These are phyloP conservation scores for Chimonanthus salicifolius DNA, from an alignment of 164 flowering plant genomes.

Conservation along the genomic window DNA sequence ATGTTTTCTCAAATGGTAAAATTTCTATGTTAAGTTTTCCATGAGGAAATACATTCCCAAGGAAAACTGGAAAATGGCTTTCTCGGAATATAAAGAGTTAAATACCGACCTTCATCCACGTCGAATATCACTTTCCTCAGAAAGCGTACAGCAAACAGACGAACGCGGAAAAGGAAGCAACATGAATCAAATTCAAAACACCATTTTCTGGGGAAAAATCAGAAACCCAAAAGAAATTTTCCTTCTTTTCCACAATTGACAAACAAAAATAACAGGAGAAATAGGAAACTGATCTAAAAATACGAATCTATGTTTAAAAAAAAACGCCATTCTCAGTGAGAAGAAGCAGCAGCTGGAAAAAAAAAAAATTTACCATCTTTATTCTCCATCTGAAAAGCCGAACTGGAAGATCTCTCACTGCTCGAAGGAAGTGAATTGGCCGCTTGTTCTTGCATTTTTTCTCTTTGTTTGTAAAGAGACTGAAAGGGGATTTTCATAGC, in stretches of 20 bases:
- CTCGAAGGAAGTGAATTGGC: slow-evolving; percentile 80
- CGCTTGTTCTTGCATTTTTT: slow-evolving; percentile 68
- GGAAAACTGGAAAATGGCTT: too few species aligned
- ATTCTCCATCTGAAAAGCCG: slow-evolving; percentile 68
- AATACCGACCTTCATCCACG: too few species aligned
- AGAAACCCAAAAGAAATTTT: background rate
- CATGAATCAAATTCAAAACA: too few species aligned
- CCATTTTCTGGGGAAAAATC: background rate
- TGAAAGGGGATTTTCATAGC: slow-evolving; percentile 8
- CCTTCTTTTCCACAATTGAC: background rate
- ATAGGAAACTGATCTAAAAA: background rate
- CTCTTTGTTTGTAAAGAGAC: background rate
- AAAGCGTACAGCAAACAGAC: too few species aligned
- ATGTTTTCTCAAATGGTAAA: too few species aligned
- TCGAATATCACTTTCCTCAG: too few species aligned
- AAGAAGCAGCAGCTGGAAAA: slow-evolving; percentile 1
- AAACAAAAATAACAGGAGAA: background rate
- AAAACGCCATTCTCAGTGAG: background rate
- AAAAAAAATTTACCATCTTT: slow-evolving; percentile 57
- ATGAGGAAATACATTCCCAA: too few species aligned
- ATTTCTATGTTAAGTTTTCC: too few species aligned
- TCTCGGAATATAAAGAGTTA: too few species aligned
- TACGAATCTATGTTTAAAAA: background rate
- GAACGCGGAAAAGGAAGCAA: too few species aligned
- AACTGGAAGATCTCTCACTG: slow-evolving; percentile 93